Evolutionary conservation across 345 rosid species (phyloP).

Genomic region (Camelina hispida): DNA sequence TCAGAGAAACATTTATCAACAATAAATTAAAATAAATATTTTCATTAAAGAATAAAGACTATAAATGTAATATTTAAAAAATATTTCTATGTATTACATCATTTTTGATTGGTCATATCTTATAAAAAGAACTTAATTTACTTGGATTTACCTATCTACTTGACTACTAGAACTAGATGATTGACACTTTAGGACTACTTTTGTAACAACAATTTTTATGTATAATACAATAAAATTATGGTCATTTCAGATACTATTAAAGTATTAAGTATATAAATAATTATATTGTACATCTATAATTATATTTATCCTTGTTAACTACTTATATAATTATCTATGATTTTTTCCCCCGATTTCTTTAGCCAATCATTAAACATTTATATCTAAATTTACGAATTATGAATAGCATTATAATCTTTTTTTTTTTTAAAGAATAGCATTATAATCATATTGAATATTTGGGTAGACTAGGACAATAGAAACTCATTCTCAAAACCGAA

Average conservation of each 20-base stretch:
- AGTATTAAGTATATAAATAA: neutral
- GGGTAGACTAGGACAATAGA: neutral
- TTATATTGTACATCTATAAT: neutral
- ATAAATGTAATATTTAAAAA: neutral
- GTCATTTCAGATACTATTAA: neutral
- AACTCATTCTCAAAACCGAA: neutral
- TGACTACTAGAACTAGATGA: constrained; percentile 21
- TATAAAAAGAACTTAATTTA: neutral
- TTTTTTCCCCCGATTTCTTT: no score
- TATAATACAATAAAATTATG: neutral
- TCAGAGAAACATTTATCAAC: neutral
- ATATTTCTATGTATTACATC: neutral
- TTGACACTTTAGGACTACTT: neutral
- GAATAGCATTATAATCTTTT: neutral
- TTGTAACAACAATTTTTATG: neutral
- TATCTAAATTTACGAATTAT: neutral
- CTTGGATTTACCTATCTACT: constrained; percentile 1
- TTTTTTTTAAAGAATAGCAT: neutral
- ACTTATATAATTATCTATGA: neutral
- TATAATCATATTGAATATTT: neutral
- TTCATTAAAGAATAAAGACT: neutral
- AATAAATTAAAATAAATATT: neutral
- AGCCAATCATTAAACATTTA: neutral
- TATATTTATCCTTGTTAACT: neutral
- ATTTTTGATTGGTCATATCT: neutral